These are phyloP conservation scores for Torulaspora microellipsoides DNA, from an alignment of 805 yeast species.

Conservation along the genomic window DNA sequence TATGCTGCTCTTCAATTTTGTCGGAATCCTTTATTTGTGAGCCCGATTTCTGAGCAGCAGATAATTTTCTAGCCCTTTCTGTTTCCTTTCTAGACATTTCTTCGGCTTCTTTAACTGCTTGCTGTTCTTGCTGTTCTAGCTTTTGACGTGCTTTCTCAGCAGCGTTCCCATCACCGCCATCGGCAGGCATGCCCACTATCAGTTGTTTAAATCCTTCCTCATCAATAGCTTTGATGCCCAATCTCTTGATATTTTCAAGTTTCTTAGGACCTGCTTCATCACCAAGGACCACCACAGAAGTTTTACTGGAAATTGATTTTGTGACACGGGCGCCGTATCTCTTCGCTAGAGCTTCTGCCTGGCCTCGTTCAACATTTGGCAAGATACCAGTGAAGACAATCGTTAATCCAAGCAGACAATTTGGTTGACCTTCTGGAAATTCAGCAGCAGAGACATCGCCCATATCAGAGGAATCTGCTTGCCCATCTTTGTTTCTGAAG, in stretches of 20 bases:
- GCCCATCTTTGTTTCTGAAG: slow-evolving; percentile 45
- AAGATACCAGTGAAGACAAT: slow-evolving; percentile 91
- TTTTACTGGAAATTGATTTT: slow-evolving; percentile 76
- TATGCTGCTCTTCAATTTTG: slow-evolving; percentile 41
- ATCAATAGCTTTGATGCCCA: slow-evolving; percentile 73
- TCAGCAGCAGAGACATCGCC: slow-evolving; percentile 30
- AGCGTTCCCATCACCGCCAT: slow-evolving; percentile 80
- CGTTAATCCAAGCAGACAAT: slow-evolving; percentile 83
- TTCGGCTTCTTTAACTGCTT: slow-evolving; percentile 49
- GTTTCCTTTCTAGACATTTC: slow-evolving; percentile 45
- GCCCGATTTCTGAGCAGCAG: slow-evolving; percentile 28
- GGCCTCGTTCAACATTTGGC: slow-evolving; percentile 72
- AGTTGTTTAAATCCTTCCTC: slow-evolving; percentile 82
- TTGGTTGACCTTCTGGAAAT: slow-evolving; percentile 77
- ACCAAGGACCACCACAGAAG: slow-evolving; percentile 86
- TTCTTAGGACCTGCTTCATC: slow-evolving; percentile 97
- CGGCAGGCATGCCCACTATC: slow-evolving; percentile 76
- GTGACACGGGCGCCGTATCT: slow-evolving; percentile 90
- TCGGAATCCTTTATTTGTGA: slow-evolving; percentile 18
- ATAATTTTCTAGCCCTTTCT: slow-evolving; percentile 27
- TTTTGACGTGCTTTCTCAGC: slow-evolving; percentile 72
- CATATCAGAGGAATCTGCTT: slow-evolving; percentile 23
- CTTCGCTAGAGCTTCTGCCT: slow-evolving; percentile 71
- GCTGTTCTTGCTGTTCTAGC: slow-evolving; percentile 60
- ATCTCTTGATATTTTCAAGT: slow-evolving; percentile 68